Evolutionary conservation across 805 yeast species (phyloP), one percentile per base, ranked within the genome.

Genomic region (Isabelozyma pseudorhagii): DNA sequence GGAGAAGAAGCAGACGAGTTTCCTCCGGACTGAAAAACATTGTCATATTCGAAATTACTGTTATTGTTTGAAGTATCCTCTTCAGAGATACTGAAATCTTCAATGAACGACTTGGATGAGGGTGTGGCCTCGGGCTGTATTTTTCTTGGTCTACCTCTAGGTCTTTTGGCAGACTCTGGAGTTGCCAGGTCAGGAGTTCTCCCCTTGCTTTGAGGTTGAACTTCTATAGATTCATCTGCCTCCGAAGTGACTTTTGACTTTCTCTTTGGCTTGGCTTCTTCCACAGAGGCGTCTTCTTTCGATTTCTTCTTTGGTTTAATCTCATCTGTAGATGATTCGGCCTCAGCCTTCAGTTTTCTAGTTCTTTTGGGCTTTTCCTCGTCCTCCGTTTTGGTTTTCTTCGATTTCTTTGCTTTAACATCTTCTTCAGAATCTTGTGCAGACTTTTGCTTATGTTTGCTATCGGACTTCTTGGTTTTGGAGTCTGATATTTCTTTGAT

Each of bases 1-100:
- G 47, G 44, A 40, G 44, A 39, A 2, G n/a, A 8, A 17, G 21
- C 27, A 3, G 31, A 25, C 4, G 53, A 38, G 15, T 41, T 45
- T 38, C 44, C 36, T 42, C 69, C 63, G 1, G 71, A 65, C 50
- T 72, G 77, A 54, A 71, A 72, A 4, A 69, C 64, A 50, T 71
- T 70, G 8, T 68, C 72, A 25, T 57, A 55, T 0, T 69, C 58
- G 51, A 72, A 68, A 18, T 59, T 48, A 44, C 49, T 45, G 25
- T 44, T 38, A 28, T 47, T 49, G 41, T 44, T 40, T 27, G 40
- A 18, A 40, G 42, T 28, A 27, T 36, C 40, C 34, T 45, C 40
- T 46, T 49, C 36, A 18, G 17, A n/a, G 27, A 29, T 28, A 40
- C 28, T n/a, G 39, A 17, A 11, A 4, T 38, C 25, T 4, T n/a